Conservation (phyloP, 2,329 filamentous ascomycete species). For the Graphilbum ipis-grandicollis region DNA sequence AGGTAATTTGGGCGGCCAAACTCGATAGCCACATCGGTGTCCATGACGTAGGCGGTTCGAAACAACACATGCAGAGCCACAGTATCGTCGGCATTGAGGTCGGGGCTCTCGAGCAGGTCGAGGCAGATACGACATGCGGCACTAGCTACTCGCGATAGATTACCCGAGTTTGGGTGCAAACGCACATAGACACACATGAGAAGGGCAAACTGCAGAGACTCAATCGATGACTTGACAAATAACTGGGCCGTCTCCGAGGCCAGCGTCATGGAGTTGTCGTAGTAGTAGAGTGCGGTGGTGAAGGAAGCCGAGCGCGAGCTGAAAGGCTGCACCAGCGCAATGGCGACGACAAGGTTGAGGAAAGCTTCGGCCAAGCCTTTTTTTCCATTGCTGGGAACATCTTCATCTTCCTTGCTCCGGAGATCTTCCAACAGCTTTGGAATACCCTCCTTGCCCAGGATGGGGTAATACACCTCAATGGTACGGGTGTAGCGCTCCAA, state of each 20-base stretch:
- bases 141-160: neutral
- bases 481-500: no score
- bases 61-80: neutral
- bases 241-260: neutral
- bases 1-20: slow-evolving; percentile 1
- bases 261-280: no score
- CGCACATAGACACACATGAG: slow-evolving; percentile 1
- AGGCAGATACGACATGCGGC: neutral
- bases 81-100: neutral
- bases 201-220: neutral
- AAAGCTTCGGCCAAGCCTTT: no score
- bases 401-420: no score
- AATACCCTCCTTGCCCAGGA: no score
- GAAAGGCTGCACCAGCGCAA: neutral
- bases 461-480: no score
- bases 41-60: neutral
- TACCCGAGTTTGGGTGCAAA: neutral
- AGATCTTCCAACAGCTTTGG: no score
- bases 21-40: neutral
- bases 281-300: neutral
- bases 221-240: neutral
- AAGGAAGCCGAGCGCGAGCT: neutral
- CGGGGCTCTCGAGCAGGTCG: slow-evolving; percentile 1
- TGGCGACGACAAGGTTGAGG: no score
- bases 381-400: no score